These are phyloP conservation scores for Claviceps africana DNA, from an alignment of 2,329 filamentous ascomycete species.

Conservation along the genomic window DNA sequence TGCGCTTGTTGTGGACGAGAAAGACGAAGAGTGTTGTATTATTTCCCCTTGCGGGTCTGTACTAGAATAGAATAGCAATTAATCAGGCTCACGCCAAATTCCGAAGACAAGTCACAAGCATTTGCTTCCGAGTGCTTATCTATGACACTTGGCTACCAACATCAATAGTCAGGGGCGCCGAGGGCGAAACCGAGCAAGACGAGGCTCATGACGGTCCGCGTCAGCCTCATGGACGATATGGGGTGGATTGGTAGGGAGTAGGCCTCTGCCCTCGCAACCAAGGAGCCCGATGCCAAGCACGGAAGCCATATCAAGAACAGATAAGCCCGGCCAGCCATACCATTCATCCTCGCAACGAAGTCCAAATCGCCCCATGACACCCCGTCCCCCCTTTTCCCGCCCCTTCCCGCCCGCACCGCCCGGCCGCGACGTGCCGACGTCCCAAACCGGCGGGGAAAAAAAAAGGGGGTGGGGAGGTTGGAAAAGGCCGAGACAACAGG, in stretches of 20 bases:
- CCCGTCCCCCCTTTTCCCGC: background rate
- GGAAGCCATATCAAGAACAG: background rate
- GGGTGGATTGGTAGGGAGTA: no score
- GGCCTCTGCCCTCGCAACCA: background rate
- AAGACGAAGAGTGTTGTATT: background rate
- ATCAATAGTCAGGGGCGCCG: no score
- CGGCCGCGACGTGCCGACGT: constrained; percentile 1
- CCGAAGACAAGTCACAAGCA: background rate
- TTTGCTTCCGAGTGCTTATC: background rate
- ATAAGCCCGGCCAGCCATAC: no score
- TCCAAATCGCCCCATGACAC: background rate
- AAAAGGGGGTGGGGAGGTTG: no score
- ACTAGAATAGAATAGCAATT: constrained; percentile 6
- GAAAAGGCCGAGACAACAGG: no score
- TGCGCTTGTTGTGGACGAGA: constrained; percentile 1
- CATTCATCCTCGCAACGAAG: no score
- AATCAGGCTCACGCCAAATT: constrained; percentile 3
- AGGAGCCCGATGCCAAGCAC: background rate
- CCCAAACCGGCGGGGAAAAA: no score
- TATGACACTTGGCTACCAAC: background rate
- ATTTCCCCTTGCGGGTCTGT: background rate
- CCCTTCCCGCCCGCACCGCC: background rate
- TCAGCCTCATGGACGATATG: background rate
- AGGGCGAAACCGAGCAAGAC: background rate
- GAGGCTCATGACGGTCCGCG: background rate